Percentiles rank a stretch among this genome's conserved stretches.
Evolutionary conservation across 75 land plant species (phyloP).

Genomic region (Pinus tabuliformis): DNA sequence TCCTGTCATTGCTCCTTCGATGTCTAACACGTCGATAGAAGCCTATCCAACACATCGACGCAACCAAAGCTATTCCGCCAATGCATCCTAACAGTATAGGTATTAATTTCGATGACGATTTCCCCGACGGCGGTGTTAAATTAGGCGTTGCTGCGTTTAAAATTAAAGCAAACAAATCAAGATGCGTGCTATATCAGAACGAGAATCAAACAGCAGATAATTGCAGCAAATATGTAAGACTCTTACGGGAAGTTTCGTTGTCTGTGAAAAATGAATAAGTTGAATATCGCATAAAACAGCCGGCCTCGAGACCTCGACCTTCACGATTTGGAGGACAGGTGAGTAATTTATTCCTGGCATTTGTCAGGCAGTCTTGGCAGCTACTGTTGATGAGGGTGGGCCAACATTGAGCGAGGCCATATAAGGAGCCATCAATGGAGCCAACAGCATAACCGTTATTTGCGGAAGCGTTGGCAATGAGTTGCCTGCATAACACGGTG

Average conservation of each 20-base stretch:
- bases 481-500: not conserved
- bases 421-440: not conserved
- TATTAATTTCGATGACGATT: no score
- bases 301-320: slow-evolving; percentile 23
- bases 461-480: not conserved
- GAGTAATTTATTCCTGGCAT: not conserved
- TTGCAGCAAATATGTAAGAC: no score
- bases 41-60: not conserved
- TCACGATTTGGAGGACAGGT: slow-evolving; percentile 15
- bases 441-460: not conserved
- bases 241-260: not conserved
- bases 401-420: slow-evolving; percentile 38
- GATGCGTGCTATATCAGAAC: no score
- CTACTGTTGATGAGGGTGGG: not conserved
- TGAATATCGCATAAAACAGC: slow-evolving; percentile 39
- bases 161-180: no score
- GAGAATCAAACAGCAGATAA: no score
- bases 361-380: slow-evolving; percentile 22
- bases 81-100: not conserved
- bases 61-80: not conserved
- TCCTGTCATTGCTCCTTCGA: no score
- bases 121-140: no score
- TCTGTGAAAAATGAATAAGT: slow-evolving; percentile 3
- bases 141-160: no score
- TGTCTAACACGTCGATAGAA: not conserved